A percentile compares a stretch with the other conserved stretches of the same genome.
Evolutionary conservation across 2,329 filamentous ascomycete species (phyloP).

Genomic region (Xylaria sp.): DNA sequence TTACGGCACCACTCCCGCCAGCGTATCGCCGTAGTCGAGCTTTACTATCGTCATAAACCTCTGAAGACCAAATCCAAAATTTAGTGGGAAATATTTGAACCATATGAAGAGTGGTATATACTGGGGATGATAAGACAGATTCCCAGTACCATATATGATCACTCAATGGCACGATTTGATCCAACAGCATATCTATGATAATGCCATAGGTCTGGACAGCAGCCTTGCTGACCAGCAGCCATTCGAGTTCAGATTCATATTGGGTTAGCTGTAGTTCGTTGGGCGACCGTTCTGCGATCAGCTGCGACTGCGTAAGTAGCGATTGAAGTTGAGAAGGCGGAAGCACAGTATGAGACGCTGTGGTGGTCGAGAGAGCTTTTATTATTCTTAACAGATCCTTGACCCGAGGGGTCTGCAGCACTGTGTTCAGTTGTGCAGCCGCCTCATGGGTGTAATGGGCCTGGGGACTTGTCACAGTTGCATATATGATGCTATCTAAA

Average conservation of each 20-base stretch:
- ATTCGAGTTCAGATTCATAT: conserved; percentile 84
- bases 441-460: conserved; percentile 49
- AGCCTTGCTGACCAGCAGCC: conserved; percentile 90
- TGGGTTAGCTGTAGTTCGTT: conserved; percentile 50
- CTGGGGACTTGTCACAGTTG: conserved; percentile 57
- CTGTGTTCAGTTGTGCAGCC: conserved; percentile 60
- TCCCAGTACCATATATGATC: conserved; percentile 98
- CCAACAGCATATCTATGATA: conserved; percentile 79
- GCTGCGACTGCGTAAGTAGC: conserved; percentile 71
- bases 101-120: conserved; percentile 83
- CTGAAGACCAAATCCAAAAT: conserved; percentile 76
- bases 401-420: conserved; percentile 64
- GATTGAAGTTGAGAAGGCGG: conserved; percentile 67
- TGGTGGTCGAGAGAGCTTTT: conserved; percentile 76
- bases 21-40: conserved; percentile 56
- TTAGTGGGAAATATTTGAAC: conserved; percentile 85
- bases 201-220: conserved; percentile 90
- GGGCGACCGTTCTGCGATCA: conserved; percentile 55
- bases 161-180: conserved; percentile 83
- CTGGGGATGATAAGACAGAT: conserved; percentile 81
- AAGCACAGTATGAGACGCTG: conserved; percentile 72
- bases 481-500: conserved; percentile 70
- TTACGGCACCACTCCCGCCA: conserved; percentile 38
- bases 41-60: conserved; percentile 74
- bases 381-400: conserved; percentile 74